Evolutionary conservation across 495 filamentous ascomycete genomes (phyloP).

Genomic region (Rostrohypoxylon terebratum): DNA sequence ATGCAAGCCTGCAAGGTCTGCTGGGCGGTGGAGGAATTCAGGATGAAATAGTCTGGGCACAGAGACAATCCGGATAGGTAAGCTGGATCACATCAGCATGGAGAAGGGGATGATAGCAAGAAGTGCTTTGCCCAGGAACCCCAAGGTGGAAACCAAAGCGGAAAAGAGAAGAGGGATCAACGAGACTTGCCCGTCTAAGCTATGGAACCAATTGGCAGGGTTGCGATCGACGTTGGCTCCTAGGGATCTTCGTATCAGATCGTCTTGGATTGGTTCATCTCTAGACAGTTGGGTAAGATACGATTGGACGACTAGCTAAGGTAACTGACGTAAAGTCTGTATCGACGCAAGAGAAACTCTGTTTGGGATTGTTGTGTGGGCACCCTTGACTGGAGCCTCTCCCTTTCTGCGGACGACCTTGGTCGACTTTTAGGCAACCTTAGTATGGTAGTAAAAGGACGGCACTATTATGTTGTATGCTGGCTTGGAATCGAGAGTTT

Average conservation of each 20-base stretch:
- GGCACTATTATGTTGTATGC: slow-evolving; percentile 17
- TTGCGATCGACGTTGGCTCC: slow-evolving; percentile 46
- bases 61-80: slow-evolving; percentile 14
- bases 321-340: slow-evolving; percentile 38
- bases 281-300: slow-evolving; percentile 27
- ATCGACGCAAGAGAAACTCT: slow-evolving; percentile 43
- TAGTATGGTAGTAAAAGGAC: too few species aligned
- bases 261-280: slow-evolving; percentile 41
- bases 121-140: slow-evolving; percentile 6
- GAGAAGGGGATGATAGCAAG: slow-evolving; percentile 18
- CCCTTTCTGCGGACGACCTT: slow-evolving; percentile 12
- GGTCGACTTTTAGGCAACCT: too few species aligned
- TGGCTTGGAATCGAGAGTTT: slow-evolving; percentile 28
- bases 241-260: slow-evolving; percentile 43
- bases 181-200: slow-evolving; percentile 31
- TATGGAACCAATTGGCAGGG: slow-evolving; percentile 36
- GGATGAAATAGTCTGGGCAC: slow-evolving; percentile 33
- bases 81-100: slow-evolving; percentile 31
- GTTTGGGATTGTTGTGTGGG: slow-evolving; percentile 34
- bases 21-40: slow-evolving; percentile 19
- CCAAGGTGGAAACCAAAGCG: slow-evolving; percentile 1
- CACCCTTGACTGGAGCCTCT: slow-evolving; percentile 29
- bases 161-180: slow-evolving; percentile 35
- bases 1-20: slow-evolving; percentile 14
- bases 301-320: slow-evolving; percentile 44